These are phyloP conservation scores for Diaporthe nobilis DNA, from an alignment of 2,329 filamentous ascomycete genomes.

Conservation along the genomic window DNA sequence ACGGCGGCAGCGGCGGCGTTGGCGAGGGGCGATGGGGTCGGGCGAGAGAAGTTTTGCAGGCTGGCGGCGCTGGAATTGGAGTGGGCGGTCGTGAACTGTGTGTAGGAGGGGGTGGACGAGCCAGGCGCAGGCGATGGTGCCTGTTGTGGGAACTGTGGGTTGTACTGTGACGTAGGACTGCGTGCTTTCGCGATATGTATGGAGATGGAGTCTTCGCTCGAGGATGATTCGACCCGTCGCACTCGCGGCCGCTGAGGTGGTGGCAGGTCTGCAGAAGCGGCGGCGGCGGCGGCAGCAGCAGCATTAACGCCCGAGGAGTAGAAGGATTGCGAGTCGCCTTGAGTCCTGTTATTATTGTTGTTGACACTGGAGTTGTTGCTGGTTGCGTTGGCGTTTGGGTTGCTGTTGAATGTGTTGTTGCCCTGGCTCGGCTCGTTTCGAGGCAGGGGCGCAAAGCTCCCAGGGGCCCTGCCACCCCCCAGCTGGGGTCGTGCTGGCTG, in stretches of 20 bases:
- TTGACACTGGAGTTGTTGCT: not conserved
- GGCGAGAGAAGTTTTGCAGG: slow-evolving; percentile 72
- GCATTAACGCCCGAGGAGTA: slow-evolving; percentile 47
- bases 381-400: not conserved
- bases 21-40: slow-evolving; percentile 54
- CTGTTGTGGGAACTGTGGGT: slow-evolving; percentile 39
- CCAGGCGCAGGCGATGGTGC: slow-evolving; percentile 47
- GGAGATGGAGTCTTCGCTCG: slow-evolving; percentile 56
- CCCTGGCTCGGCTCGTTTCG: slow-evolving; percentile 44
- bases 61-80: slow-evolving; percentile 63
- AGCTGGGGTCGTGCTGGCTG: slow-evolving; percentile 62
- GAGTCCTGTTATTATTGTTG: slow-evolving; percentile 29
- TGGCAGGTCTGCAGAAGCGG: slow-evolving; percentile 45
- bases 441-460: slow-evolving; percentile 70
- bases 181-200: slow-evolving; percentile 60
- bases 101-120: slow-evolving; percentile 60
- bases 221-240: slow-evolving; percentile 61
- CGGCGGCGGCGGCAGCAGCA: slow-evolving; percentile 50
- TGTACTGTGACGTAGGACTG: slow-evolving; percentile 46
- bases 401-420: slow-evolving; percentile 5
- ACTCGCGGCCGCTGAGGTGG: slow-evolving; percentile 53
- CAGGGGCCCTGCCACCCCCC: slow-evolving; percentile 59
- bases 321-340: slow-evolving; percentile 33
- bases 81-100: slow-evolving; percentile 60
- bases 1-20: slow-evolving; percentile 50